Conservation (phyloP, 2,329 filamentous ascomycete species). For the Exserohilum rostratum region DNA sequence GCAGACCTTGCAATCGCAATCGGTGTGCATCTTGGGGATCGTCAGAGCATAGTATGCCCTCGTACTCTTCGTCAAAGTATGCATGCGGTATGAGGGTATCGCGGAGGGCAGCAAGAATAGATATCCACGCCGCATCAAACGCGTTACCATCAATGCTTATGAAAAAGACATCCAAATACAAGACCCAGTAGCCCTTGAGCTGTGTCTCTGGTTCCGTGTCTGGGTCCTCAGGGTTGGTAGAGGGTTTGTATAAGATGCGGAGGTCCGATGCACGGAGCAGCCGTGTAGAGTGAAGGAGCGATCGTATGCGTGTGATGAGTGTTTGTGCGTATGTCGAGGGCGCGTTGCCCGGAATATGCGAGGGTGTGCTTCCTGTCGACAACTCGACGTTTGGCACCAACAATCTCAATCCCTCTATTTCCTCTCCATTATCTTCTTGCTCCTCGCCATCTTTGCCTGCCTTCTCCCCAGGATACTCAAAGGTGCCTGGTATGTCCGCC, state of each 20-base stretch:
- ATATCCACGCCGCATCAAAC: conserved; percentile 89
- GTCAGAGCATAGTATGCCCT: conserved; percentile 77
- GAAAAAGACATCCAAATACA: conserved; percentile 95
- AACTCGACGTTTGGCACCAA: conserved; percentile 94
- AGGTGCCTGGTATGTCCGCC: conserved; percentile 72
- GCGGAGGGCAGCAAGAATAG: conserved; percentile 78
- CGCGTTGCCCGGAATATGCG: conserved; percentile 82
- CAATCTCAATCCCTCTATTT: conserved; percentile 65
- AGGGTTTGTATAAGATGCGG: conserved; percentile 70
- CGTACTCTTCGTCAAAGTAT: conserved; percentile 81
- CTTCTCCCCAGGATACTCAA: conserved; percentile 28
- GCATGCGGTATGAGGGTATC: conserved; percentile 80
- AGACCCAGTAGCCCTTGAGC: conserved; percentile 87
- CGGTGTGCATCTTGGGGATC: conserved; percentile 59
- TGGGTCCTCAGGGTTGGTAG: conserved; percentile 52
- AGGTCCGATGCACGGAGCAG: conserved; percentile 72
- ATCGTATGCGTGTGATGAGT: conserved; percentile 78
- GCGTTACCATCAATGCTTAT: conserved; percentile 91
- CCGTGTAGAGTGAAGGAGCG: conserved; percentile 73
- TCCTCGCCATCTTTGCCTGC: conserved; percentile 24
- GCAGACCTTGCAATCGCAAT: conserved; percentile 69
- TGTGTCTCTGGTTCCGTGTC: conserved; percentile 56
- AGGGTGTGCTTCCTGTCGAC: conserved; percentile 85
- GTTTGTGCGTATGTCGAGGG: conserved; percentile 82
- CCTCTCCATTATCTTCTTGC: conserved; percentile 30